Conservation (phyloP, 2,329 filamentous ascomycete genomes). For the Fusarium liriodendri region DNA sequence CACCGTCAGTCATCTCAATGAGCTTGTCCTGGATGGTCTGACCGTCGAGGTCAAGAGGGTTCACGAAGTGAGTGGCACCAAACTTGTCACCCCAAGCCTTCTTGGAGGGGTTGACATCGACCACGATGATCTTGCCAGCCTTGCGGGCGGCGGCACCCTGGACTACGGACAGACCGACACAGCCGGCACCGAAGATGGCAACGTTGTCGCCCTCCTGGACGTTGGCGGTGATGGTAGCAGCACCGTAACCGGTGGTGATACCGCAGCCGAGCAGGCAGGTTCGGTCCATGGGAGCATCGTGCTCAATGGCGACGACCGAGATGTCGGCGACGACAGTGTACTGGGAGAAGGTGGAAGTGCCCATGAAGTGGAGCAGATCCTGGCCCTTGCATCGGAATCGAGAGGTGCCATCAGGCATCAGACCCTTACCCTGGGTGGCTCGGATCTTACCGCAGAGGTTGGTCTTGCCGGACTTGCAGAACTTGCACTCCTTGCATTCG, state of each 20-base stretch:
- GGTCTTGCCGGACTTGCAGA: constrained; percentile 99
- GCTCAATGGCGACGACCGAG: constrained; percentile 93
- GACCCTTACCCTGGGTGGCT: constrained; percentile 92
- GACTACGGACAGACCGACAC: constrained; percentile 93
- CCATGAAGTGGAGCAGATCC: constrained; percentile 98
- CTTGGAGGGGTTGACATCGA: constrained; percentile 86
- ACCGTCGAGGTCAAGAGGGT: constrained; percentile 81
- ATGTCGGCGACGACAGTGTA: constrained; percentile 99
- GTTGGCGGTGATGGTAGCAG: constrained; percentile 91
- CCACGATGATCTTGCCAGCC: constrained; percentile 80
- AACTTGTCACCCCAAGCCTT: constrained; percentile 95
- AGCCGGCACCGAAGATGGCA: constrained; percentile 94
- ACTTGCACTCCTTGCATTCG: constrained; percentile 98
- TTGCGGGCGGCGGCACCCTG: constrained; percentile 91
- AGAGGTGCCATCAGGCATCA: constrained; percentile 97
- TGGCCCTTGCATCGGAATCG: constrained; percentile 96
- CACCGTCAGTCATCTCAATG: constrained; percentile 97
- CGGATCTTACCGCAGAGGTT: constrained; percentile 99
- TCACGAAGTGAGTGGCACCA: constrained; percentile 96
- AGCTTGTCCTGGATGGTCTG: constrained; percentile 92
- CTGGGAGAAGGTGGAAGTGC: constrained; percentile 97
- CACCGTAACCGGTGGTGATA: constrained; percentile 98
- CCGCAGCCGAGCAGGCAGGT: constrained; percentile 97
- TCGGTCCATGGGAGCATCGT: constrained; percentile 92
- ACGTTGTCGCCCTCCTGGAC: constrained; percentile 91